Evolutionary conservation across 1,284 basidiomycete species (phyloP), one percentile per base, ranked within the genome.

Genomic region (Ganoderma lingzhi): DNA sequence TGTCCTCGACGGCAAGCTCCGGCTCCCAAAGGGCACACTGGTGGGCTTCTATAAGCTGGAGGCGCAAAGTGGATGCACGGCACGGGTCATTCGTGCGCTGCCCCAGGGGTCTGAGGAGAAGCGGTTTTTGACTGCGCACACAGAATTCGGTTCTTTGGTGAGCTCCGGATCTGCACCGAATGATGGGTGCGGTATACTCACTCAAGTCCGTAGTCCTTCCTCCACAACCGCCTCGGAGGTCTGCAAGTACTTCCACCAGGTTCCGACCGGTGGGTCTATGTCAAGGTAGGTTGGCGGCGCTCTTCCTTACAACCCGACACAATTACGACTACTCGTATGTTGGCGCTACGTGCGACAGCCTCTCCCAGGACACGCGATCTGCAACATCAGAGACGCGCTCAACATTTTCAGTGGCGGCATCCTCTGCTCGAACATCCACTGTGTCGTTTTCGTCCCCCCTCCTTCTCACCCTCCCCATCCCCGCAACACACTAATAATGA

Each of bases 191-290:
- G 28, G 9, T 4, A 28, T 19, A 15, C 30, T 39, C 30, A 15
- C 44, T 8, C 6, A 9, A 4, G 63, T 19, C 35, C 35, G 23
- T 23, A 89, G 85, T 87, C 89, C 0, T 87, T 91, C 79, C 80
- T 92, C 58, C 88, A 90, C 77, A 93, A 92, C 76, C 86, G 85
- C 19, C 83, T 92, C 0, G 91, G 91, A 4, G 92, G 91, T 0
- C 80, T 93, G 6, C 92, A 93, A 73, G 90, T 93, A 0, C 81
- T 92, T n/a, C 84, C 85, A 2, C 90, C 90, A 0, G 88, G 87
- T 4, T 79, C 84, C 3, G 83, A 88, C 28, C 77, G 83, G 30
- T 93, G 91, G 91, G 86, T 86, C 73, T 93, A 92, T 71, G 83
- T 93, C 69, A 86, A 87, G 82, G 89, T 88, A 64, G 23, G 23